These are phyloP conservation scores for Mycena venus DNA, from an alignment of 768 basidiomycete genomes.

Conservation along the genomic window DNA sequence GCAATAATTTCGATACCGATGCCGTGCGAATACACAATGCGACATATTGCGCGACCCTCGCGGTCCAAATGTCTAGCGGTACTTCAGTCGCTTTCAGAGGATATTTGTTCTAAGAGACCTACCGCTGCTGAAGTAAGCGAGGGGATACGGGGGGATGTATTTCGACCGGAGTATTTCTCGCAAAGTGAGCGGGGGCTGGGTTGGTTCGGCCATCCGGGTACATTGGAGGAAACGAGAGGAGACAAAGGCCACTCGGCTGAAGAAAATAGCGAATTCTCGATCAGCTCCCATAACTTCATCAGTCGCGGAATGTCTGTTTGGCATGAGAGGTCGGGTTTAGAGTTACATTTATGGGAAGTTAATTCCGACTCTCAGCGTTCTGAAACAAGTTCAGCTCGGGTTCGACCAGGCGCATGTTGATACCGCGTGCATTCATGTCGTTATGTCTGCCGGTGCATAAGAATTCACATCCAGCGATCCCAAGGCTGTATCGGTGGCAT, in stretches of 20 bases:
- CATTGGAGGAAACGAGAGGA: neutral
- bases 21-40: conserved; percentile 16
- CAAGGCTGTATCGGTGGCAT: no score
- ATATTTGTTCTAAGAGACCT: neutral
- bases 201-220: conserved; percentile 19
- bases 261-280: neutral
- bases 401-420: no score
- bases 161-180: neutral
- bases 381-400: no score
- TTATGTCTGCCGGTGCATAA: no score
- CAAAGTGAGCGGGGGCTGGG: conserved; percentile 18
- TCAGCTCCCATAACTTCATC: neutral
- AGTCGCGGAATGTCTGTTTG: neutral
- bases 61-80: conserved; percentile 8
- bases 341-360: no score
- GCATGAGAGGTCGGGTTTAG: neutral
- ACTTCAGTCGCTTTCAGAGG: neutral
- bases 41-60: conserved; percentile 21
- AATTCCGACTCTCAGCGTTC: no score
- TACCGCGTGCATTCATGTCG: no score
- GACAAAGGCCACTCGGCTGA: neutral
- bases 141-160: conserved; percentile 3
- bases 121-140: conserved; percentile 13
- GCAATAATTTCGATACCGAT: neutral
- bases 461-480: no score